Evolutionary conservation across 345 rosid species (phyloP), one percentile per base, ranked within the genome.

Genomic region (Hevea brasiliensis): DNA sequence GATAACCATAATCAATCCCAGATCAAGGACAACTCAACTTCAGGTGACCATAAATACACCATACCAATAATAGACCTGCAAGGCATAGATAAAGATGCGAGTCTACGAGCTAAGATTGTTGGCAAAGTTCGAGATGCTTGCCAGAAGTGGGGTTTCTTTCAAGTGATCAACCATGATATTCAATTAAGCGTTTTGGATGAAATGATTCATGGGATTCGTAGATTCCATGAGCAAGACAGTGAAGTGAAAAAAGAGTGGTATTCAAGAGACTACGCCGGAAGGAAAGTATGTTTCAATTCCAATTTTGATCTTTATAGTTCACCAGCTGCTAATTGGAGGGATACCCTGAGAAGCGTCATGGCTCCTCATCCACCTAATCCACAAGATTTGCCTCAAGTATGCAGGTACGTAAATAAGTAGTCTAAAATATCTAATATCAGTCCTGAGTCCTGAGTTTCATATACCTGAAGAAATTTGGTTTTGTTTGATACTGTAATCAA

Each of bases 81-180:
- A 23, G 67, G 54, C 18, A 10, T 20, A 40, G 26, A 13, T n/a
- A 72, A 27, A 35, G 61, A 51, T 35, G 7, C n/a, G 26, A 58
- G 1, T 47, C 23, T 4, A 8, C 73, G 78, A 3, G 7, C 15
- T 13, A 9, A 18, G 26, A n/a, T 68, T 0, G 3, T 75, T 10
- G 24, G 6, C 0, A 3, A 68, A 50, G 12, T 75, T 20, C 17
- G 61, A 18, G 68, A 69, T 6, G 78, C 78, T 6, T 75, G 67
- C 68, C 1, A 7, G 35, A 68, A 18, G 37, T 68, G 73, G 68
- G 78, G 78, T 48, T 75, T 75, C 41, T 74, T 74, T 44, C 72
- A 74, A 59, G 57, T 66, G 15, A 23, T 74, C 14, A 57, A 74
- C 32, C 64, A 56, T 57, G 73, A 64, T 14, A 55, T 70, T 37